Evolutionary conservation across 2,329 filamentous ascomycete species (phyloP), one percentile per base, ranked within the genome.

Genomic region (Aspergillus sp.): DNA sequence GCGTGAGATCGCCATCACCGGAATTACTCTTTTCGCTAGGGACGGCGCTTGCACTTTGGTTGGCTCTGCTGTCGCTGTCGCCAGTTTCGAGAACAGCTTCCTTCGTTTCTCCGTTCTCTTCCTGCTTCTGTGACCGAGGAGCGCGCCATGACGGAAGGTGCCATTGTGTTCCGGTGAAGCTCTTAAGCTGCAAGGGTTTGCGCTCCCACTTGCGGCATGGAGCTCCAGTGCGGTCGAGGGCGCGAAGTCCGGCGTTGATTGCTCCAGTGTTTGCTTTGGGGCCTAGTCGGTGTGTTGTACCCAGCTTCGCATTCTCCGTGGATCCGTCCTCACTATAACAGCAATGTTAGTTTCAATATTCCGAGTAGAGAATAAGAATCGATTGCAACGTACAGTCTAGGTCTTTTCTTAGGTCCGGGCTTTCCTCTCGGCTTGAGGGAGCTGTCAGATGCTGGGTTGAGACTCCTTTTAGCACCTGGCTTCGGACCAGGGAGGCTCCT

Each of bases 241-340:
- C 93, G 55, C 95, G 91, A 50, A 99, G 87, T 52, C 91, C 91
- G 55, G 95, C 95, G 72, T 99, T 99, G 82, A 99, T 99, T 59
- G 93, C 93, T 63, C 95, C 95, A 69, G 93, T 90, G 74, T 97
- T 98, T 52, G 93, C 93, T 76, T 97, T 98, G 65, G 95, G 95
- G 3, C 93, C 93, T 24, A 98, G 88, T 75, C 96, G 96, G 77
- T 93, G 90, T 45, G 71, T 69, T 46, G 71, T 69, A 59, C 68
- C 61, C 56, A 65, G 58, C 62, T 70, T 74, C 50, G 69, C 70
- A 56, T 73, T 69, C 55, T 83, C 80, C 57, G 75, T 74, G 31
- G 73, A 73, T 55, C 80, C 80, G 62, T 83, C 80, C 21, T 84
- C 80, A 61, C 82, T 84, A 55, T 51, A 44, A 45, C 21, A 45